Base-by-base conservation (phyloP, 2,329 filamentous ascomycete species). In the Sclerotinia spermophila region DNA sequence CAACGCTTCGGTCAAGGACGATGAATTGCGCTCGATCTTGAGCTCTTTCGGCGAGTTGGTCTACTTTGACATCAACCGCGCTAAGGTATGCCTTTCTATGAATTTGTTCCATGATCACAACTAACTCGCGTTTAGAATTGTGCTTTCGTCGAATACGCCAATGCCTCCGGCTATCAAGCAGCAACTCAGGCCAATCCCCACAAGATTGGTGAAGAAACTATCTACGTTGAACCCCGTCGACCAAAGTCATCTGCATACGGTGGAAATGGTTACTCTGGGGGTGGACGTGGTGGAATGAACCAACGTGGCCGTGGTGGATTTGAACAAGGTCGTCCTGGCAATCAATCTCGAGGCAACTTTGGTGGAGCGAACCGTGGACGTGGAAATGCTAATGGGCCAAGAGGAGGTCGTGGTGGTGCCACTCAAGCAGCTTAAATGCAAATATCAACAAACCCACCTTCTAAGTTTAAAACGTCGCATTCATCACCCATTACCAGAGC, bases 71-170 rank as follows among this genome's bases (percentile, higher is more conserved):
- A 87, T 95, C 77, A 94, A 92, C 82, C 89, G 92, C 72, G 83
- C 87, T 77, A 97, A 97, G 92, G 94, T 97, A 85, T 83, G 76
- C 76, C 55, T 69, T 30, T 33, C 55, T 38, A 38, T 27, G 38
- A 15, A 35, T 21, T 33, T 51, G 17, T 40, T n/a, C 8, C 60
- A 38, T 56, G 38, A 59, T 35, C 58, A 33, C 15, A 42, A 70
- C 75, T 72, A 75, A 73, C 74, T 27, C 66, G 56, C 62, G 19
- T 72, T 42, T 79, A 97, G 95, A 97, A 96, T 86, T 97, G 94
- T 79, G 96, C 96, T 38, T 98, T 98, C 79, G 93, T 97, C 72
- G 96, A 99, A 81, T 99, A 96, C 82, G 91, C 90, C 79, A 92
- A 90, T 61, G 80, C 88, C 33, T 89, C 94, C 69, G 93, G 89